These are phyloP conservation scores for Pyronema domesticum DNA, from an alignment of 495 filamentous ascomycete genomes.

Conservation along the genomic window DNA sequence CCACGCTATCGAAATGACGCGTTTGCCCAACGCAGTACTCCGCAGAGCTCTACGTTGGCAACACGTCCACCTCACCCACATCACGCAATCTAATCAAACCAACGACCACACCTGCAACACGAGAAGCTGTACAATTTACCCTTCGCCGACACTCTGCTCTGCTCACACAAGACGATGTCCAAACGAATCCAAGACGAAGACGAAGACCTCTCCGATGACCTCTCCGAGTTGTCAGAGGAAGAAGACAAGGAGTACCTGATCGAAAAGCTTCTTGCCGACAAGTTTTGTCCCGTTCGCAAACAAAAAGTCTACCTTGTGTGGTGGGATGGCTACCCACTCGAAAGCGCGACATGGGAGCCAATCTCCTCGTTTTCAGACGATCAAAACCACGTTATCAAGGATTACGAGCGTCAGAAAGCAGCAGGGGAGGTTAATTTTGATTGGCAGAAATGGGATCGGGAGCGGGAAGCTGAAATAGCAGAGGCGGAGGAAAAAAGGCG, in stretches of 20 bases:
- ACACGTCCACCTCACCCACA: too few relatives aligned
- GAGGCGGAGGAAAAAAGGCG: constrained; percentile 11
- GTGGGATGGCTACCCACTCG: constrained; percentile 45
- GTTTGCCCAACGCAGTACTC: too few relatives aligned
- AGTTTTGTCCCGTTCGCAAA: background rate
- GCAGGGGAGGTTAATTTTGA: constrained; percentile 9
- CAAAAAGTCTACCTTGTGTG: constrained; percentile 38
- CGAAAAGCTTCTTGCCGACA: constrained; percentile 14
- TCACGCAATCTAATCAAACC: background rate
- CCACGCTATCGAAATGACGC: too few relatives aligned
- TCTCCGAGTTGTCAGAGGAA: too few relatives aligned
- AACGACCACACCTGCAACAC: constrained; percentile 6
- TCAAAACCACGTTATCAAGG: constrained; percentile 4
- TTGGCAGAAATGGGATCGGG: constrained; percentile 18
- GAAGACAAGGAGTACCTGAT: constrained; percentile 20
- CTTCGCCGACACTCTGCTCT: constrained; percentile 63
- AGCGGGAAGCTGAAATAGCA: constrained; percentile 14
- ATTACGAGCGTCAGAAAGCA: background rate
- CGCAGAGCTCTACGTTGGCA: too few relatives aligned
- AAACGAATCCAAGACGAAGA: constrained; percentile 8
- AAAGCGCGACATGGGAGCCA: constrained; percentile 35
- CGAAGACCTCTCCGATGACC: background rate
- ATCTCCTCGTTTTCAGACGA: background rate
- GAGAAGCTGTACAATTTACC: constrained; percentile 41
- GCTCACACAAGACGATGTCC: constrained; percentile 54